Evolutionary conservation across 2,329 filamentous ascomycete species (phyloP), one percentile per base, ranked within the genome.

Genomic region (Tolypocladium guangdongense): DNA sequence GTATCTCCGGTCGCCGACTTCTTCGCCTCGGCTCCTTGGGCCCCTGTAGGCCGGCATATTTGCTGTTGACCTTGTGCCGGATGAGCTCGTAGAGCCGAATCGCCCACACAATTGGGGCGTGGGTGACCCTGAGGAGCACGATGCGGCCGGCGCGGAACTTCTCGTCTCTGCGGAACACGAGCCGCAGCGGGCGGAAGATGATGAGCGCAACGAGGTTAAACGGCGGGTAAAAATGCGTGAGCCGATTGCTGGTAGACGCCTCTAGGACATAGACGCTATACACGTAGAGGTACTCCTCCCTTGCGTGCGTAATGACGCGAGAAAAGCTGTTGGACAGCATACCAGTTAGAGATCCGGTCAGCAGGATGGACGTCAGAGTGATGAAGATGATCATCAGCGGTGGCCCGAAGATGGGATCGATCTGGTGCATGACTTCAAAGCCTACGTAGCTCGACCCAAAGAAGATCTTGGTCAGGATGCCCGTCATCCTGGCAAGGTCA

Each of bases 221-320:
- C 1, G 84, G 84, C 50, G 83, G 83, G 61, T 84, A 85, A 64
- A 86, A 87, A 67, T 86, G 82, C 5, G 83, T 86, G 36, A 87
- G 76, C 48, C 83, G 75, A 60, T 86, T 86, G 61, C 80, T 83
- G 43, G 84, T 86, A 49, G 82, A 85, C 16, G 83, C 82, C 67
- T 84, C 78, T 53, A 83, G 74, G 59, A 83, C 83, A 65, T 83
- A 83, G 50, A 82, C 77, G 59, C 77, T 81, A 68, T 84, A 91
- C 62, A 90, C 83, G 64, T 88, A 90, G 36, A 91, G 76, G 63
- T 91, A 91, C 67, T 92, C 88, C 63, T 90, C 87, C 54, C 76
- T 76, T 39, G 82, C 81, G 59, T 83, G 80, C 50, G 75, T 75
- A 60, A 83, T 84, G 60, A 84, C 77, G 52, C 80, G 77, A 18